Evolutionary conservation across 148 eudicot genomes (phyloP), one percentile per base, ranked within the genome.

Genomic region (Vaccinium darrowii): DNA sequence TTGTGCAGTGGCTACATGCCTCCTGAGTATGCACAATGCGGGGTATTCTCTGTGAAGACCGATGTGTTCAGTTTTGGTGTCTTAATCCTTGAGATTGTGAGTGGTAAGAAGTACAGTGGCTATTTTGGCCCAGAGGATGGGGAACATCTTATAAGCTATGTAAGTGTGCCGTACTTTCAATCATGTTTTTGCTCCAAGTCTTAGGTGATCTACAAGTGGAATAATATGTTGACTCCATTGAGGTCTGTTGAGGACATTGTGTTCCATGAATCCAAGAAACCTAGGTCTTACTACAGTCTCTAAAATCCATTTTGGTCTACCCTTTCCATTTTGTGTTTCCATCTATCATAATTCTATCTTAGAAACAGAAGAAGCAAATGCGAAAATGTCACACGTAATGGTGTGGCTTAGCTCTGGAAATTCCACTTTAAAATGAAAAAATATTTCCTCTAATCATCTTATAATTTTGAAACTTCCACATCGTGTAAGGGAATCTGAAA

Each of bases 51-150:
- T 0, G 30, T 85, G 16, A 89, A 89, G 58, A 89, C 90, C 2
- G 91, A 91, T 82, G 90, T 91, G 7, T 91, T 89, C 27, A 91
- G 89, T 16, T 91, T 88, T 16, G 93, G 93, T 36, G 85, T 89
- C 1, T 21, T 89, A 8, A 39, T 89, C 36, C 72, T 91, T 60
- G 90, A 91, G 82, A 91, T 91, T 9, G 54, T 90, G 21, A 91
- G 90, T 83, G 93, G 92, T 6, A 81, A 85, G 69, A 91, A 43
- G 88, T 88, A 83, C 58, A 84, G 36, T 1, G 15, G 49, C 25
- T 88, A 80, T 54, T 21, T 71, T 1, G 21, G 58, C 7, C 25
- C 65, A 15, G 85, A 85, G 16, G 2, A 18, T n/a, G 30, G 9
- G 0, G 85, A 88, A 21, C 84, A 88, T 53, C 91, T 91, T 72